Percentiles rank a stretch among this genome's conserved stretches.
These are phyloP conservation scores for Coemansia sp. DNA, from an alignment of 192 early-diverging fungal species.

Conservation along the genomic window DNA sequence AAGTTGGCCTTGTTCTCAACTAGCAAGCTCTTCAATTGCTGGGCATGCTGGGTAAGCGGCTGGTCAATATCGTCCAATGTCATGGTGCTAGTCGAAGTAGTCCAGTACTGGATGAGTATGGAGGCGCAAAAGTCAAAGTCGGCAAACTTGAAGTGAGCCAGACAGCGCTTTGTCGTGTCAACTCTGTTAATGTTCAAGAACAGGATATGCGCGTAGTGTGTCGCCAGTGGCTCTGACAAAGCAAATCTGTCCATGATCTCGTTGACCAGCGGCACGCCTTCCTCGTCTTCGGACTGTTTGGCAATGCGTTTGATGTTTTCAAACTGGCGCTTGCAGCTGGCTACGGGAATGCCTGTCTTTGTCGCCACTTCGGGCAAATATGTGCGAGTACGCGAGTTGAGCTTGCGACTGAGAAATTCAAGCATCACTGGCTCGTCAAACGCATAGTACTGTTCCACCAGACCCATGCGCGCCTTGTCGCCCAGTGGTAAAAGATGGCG, in stretches of 20 bases:
- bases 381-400: conserved; percentile 27
- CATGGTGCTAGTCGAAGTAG: conserved; percentile 27
- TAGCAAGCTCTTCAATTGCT: conserved; percentile 52
- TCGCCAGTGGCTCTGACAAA: conserved; percentile 13
- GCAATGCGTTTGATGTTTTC: conserved; percentile 67
- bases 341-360: conserved; percentile 15
- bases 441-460: conserved; percentile 23
- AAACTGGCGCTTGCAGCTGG: conserved; percentile 50
- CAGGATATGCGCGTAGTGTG: conserved; percentile 22
- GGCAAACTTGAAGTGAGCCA: conserved; percentile 20
- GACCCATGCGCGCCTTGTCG: conserved; percentile 13
- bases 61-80: conserved; percentile 44
- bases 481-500: conserved; percentile 18
- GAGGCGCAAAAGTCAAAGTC: conserved; percentile 37
- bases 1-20: conserved; percentile 31
- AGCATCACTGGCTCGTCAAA: conserved; percentile 35
- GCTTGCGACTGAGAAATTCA: conserved; percentile 27
- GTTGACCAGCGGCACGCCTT: conserved; percentile 41
- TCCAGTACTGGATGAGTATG: conserved; percentile 27
- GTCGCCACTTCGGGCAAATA: conserved; percentile 21
- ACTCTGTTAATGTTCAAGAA: conserved; percentile 31
- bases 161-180: conserved; percentile 27
- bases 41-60: conserved; percentile 53
- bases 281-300: conserved; percentile 59
- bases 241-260: conserved; percentile 36